Base-by-base conservation (phyloP, 1,139 yeast species). In the Candida labiduridarum region DNA sequence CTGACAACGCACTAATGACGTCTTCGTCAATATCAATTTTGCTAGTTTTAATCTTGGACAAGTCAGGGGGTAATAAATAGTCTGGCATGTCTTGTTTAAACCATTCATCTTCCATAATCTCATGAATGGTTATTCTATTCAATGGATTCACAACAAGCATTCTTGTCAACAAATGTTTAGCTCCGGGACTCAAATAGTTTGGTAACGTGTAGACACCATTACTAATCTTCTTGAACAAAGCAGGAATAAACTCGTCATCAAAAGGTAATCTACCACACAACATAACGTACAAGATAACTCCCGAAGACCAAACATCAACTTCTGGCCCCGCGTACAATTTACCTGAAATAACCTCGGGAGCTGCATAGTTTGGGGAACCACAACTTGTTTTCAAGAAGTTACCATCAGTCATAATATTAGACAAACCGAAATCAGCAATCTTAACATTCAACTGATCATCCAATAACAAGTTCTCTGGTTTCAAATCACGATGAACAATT, bases 261-360 rank as follows among this genome's bases (percentile, higher is more conserved):
- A 95, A 95, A 11, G 99, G 99, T 58, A 95, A 79, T 63, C 98
- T 80, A 36, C 99, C 98, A 71, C 98, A 94, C 49, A 94, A 79
- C 97, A 94, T 91, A 45, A 95, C 99, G 62, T 92, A 94, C 53
- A 94, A 77, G 50, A 95, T 94, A 46, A 95, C 98, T 60, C 99
- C 99, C 60, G 96, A 88, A 0, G 96, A 89, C 99, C 99, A 95
- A 48, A 95, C 98, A 67, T 95, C 99, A 46, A 94, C 99, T 70
- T 94, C 99, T 2, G 98, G 98, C 4, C 99, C 99, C 1, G 98
- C 99, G 63, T 94, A 94, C 52, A 94, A 78, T 66, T 95, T 92
- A 44, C 99, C 99, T 58, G 95, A 85, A 53, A 94, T 94, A 45
- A 94, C 98, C 69, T 94, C 99, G 0, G 99, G 99, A 0, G 99